These are phyloP conservation scores for Nakaseomyces uthaithaninus DNA, from an alignment of 1,139 yeast species.

Conservation along the genomic window DNA sequence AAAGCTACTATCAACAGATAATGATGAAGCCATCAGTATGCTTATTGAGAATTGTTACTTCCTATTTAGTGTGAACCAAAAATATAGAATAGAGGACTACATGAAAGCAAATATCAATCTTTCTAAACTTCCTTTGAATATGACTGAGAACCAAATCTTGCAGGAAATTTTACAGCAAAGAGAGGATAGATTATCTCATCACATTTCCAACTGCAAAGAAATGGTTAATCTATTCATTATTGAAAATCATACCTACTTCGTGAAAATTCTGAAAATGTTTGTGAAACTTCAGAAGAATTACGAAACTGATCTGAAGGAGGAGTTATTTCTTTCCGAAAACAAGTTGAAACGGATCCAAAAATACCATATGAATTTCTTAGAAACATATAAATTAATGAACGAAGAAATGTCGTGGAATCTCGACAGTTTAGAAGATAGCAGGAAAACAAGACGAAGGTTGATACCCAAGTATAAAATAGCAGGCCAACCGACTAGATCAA, in stretches of 20 bases:
- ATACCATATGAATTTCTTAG: not conserved
- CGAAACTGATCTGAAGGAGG: conserved; percentile 2
- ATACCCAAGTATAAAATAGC: not conserved
- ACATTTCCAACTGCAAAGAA: conserved; percentile 1
- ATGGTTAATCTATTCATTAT: not conserved
- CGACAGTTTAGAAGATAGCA: not conserved
- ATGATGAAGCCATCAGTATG: conserved; percentile 4
- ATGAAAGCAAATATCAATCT: not conserved
- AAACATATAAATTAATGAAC: conserved; percentile 12
- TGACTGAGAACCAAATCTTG: not conserved
- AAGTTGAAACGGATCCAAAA: not conserved
- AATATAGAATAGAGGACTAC: conserved; percentile 3
- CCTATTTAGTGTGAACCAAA: conserved; percentile 5
- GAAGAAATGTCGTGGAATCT: conserved; percentile 8
- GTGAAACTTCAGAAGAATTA: not conserved
- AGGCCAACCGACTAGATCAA: not conserved
- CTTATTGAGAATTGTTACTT: conserved; percentile 3
- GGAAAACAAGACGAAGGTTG: not conserved
- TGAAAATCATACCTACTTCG: conserved; percentile 1
- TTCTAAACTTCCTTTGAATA: not conserved
- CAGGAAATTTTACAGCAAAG: conserved; percentile 18
- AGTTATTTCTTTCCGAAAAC: not conserved
- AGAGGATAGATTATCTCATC: conserved; percentile 1
- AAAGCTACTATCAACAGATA: not conserved
- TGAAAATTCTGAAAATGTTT: not conserved